Conservation (phyloP, 2,329 filamentous ascomycete species). For the Monosporascus ibericus region DNA sequence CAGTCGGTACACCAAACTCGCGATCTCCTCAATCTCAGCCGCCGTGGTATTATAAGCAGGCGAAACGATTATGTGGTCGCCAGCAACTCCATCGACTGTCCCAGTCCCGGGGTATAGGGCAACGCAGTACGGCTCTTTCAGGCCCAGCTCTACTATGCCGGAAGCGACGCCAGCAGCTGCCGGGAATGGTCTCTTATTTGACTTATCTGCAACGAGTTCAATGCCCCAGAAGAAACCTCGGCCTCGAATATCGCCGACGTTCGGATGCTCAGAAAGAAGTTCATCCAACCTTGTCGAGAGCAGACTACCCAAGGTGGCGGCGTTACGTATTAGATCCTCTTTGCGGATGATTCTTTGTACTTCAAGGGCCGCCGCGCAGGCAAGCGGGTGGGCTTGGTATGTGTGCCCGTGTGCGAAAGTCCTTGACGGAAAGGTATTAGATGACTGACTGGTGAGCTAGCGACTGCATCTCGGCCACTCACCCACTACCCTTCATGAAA, state of each 20-base stretch:
- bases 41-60: conserved; percentile 61
- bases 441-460: background rate
- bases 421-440: conserved; percentile 16
- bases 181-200: conserved; percentile 30
- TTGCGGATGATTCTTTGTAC: conserved; percentile 32
- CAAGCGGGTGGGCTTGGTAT: conserved; percentile 36
- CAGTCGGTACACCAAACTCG: conserved; percentile 42
- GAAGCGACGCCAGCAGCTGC: conserved; percentile 8
- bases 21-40: conserved; percentile 51
- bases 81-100: conserved; percentile 45
- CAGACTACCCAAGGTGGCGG: conserved; percentile 22
- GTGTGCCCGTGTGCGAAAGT: conserved; percentile 54
- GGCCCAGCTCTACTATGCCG: conserved; percentile 8
- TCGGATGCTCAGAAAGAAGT: conserved; percentile 21
- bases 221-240: conserved; percentile 40
- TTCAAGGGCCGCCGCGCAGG: conserved; percentile 31
- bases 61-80: conserved; percentile 65
- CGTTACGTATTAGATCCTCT: conserved; percentile 28
- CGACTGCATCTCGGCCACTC: conserved; percentile 10
- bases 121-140: conserved; percentile 14
- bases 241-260: conserved; percentile 35
- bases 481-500: conserved; percentile 30
- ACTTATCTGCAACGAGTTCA: conserved; percentile 37
- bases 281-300: conserved; percentile 22
- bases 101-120: conserved; percentile 48